phyloP scores from a whole-genome alignment of 192 early-diverging fungal genomes.

The Geranomyces variabilis region DNA sequence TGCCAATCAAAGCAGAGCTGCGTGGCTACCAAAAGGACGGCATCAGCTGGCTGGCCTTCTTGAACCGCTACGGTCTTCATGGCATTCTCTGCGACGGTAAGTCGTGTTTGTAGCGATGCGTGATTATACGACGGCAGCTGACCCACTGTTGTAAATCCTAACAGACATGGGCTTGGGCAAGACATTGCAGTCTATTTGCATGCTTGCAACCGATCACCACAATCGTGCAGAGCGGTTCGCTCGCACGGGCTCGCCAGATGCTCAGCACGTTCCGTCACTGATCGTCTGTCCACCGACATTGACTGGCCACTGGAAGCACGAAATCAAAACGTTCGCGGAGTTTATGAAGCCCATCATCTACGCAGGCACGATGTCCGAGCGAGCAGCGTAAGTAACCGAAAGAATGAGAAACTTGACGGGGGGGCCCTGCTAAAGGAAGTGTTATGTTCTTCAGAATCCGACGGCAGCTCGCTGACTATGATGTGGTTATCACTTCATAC shows the following conservation, averaged over 20 bases:
- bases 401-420: slow-evolving; percentile 8
- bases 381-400: slow-evolving; percentile 55
- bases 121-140: not conserved
- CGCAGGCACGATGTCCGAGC: slow-evolving; percentile 77
- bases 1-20: slow-evolving; percentile 90
- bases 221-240: slow-evolving; percentile 62
- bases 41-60: slow-evolving; percentile 97
- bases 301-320: slow-evolving; percentile 95
- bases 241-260: slow-evolving; percentile 61
- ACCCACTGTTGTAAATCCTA: not conserved
- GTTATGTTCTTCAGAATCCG: slow-evolving; percentile 43
- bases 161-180: slow-evolving; percentile 98
- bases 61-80: slow-evolving; percentile 95
- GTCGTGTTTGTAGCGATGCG: slow-evolving; percentile 8
- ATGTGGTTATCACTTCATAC: slow-evolving; percentile 93
- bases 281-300: slow-evolving; percentile 96
- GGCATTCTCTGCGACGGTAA: slow-evolving; percentile 95
- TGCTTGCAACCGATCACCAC: slow-evolving; percentile 88
- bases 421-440: too few species aligned
- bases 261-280: slow-evolving; percentile 76
- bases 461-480: slow-evolving; percentile 62
- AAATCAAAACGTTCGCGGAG: slow-evolving; percentile 81
- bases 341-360: slow-evolving; percentile 83
- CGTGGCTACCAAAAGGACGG: slow-evolving; percentile 98
- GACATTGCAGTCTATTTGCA: slow-evolving; percentile 95